Conservation (phyloP, 2,329 filamentous ascomycete genomes). For the Claviceps digitariae region DNA sequence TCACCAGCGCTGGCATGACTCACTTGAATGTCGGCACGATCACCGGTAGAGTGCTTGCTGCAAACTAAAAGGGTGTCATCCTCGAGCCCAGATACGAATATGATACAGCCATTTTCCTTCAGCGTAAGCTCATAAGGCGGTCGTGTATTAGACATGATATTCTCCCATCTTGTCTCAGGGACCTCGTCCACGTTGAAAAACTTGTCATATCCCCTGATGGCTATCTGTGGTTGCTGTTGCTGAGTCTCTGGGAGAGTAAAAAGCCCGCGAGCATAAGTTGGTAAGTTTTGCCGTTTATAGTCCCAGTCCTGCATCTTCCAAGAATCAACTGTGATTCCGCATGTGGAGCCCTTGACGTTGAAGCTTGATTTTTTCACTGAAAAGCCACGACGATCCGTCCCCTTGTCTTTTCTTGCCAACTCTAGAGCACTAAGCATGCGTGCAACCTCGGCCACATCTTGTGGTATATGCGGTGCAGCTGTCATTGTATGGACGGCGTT, state of each 20-base stretch:
- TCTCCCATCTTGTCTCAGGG: slow-evolving; percentile 65
- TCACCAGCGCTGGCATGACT: slow-evolving; percentile 84
- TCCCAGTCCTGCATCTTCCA: slow-evolving; percentile 95
- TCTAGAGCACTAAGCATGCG: slow-evolving; percentile 54
- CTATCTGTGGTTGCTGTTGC: slow-evolving; percentile 60
- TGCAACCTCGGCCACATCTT: slow-evolving; percentile 55
- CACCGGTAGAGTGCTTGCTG: slow-evolving; percentile 94
- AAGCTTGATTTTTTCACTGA: slow-evolving; percentile 74
- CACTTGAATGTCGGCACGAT: slow-evolving; percentile 52
- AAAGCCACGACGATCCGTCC: slow-evolving; percentile 48
- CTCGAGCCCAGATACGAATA: slow-evolving; percentile 85
- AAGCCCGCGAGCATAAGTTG: slow-evolving; percentile 83
- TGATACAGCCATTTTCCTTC: slow-evolving; percentile 99
- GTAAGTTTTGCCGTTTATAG: slow-evolving; percentile 76
- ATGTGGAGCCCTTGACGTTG: slow-evolving; percentile 45
- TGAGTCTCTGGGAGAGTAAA: slow-evolving; percentile 66
- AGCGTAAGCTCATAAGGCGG: slow-evolving; percentile 92
- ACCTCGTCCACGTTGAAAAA: slow-evolving; percentile 94
- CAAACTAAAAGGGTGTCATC: slow-evolving; percentile 88
- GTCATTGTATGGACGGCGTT: slow-evolving; percentile 12
- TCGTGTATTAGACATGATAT: slow-evolving; percentile 59
- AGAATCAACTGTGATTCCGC: slow-evolving; percentile 62
- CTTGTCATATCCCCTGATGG: slow-evolving; percentile 88
- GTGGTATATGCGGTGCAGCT: slow-evolving; percentile 45
- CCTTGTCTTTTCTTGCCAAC: slow-evolving; percentile 36